A percentile compares a stretch with the other conserved stretches of the same genome.
These are phyloP conservation scores for Pleurotus salmoneostramineus DNA, from an alignment of 768 basidiomycete genomes.

Conservation along the genomic window DNA sequence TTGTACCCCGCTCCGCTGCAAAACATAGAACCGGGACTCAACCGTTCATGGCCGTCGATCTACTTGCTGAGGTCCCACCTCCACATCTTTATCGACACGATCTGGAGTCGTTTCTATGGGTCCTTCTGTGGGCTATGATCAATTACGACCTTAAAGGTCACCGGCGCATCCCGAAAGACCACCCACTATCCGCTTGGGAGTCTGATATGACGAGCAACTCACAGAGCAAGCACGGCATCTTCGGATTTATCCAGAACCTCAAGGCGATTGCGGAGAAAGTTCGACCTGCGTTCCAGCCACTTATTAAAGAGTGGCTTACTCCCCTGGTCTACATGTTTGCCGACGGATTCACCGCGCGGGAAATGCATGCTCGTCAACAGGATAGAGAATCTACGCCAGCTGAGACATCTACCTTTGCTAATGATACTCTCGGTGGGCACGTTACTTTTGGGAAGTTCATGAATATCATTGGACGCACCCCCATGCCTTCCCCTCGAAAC, in stretches of 20 bases:
- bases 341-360: background rate
- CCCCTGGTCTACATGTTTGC: background rate
- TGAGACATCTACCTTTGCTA: too few species aligned
- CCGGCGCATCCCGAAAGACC: background rate
- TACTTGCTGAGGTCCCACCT: slow-evolving; percentile 15
- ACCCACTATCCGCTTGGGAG: background rate
- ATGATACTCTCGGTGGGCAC: background rate
- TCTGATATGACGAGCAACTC: too few species aligned
- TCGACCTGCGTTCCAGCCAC: background rate
- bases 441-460: background rate
- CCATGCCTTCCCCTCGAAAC: too few species aligned
- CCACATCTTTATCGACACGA: slow-evolving; percentile 25
- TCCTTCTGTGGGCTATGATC: slow-evolving; percentile 11
- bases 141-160: background rate
- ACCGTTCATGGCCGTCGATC: slow-evolving; percentile 27
- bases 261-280: background rate
- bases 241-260: background rate
- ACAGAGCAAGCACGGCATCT: too few species aligned
- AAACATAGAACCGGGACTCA: slow-evolving; percentile 16
- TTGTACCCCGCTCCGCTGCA: slow-evolving; percentile 1
- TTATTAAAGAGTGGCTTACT: background rate
- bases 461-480: background rate
- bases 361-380: background rate
- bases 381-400: too few species aligned
- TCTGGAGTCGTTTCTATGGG: slow-evolving; percentile 26